Conservation (phyloP, 2,329 filamentous ascomycete genomes). For the Pyricularia sp. region DNA sequence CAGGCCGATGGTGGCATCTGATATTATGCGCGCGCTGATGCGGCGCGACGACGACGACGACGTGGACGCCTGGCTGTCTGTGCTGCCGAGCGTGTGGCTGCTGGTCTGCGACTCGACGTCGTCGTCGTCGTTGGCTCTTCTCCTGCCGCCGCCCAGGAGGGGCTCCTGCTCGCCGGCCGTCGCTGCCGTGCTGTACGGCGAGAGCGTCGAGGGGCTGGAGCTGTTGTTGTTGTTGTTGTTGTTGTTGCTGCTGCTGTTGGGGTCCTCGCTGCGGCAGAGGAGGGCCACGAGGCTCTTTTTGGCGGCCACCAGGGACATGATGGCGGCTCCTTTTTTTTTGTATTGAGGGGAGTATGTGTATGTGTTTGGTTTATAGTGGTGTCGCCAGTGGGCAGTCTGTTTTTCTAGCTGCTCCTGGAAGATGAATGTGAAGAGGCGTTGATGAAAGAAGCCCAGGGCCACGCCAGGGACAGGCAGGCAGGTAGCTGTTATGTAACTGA, state of each 20-base stretch:
- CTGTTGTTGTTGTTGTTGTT: not conserved
- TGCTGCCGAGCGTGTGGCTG: not conserved
- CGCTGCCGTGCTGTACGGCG: not conserved
- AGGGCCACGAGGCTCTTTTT: constrained; percentile 3
- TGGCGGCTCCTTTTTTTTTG: not conserved
- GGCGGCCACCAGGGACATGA: constrained; percentile 3
- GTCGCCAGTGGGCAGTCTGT: no score
- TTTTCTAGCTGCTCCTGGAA: no score
- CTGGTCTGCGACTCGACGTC: constrained; percentile 8
- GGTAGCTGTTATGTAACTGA: no score
- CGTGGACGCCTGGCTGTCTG: not conserved
- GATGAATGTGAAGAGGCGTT: no score
- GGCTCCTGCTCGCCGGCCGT: not conserved
- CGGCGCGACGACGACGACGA: not conserved
- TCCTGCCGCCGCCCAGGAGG: not conserved
- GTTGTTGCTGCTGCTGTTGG: not conserved
- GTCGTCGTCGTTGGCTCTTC: not conserved
- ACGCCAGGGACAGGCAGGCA: no score
- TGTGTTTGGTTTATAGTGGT: not conserved
- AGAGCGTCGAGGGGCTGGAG: not conserved
- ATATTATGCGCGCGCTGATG: constrained; percentile 32
- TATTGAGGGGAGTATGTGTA: not conserved
- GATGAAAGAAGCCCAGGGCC: no score
- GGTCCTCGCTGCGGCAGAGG: not conserved
- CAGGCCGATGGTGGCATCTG: constrained; percentile 63